Conservation (phyloP, 2,329 filamentous ascomycete species). For the Penicillium sp. region DNA sequence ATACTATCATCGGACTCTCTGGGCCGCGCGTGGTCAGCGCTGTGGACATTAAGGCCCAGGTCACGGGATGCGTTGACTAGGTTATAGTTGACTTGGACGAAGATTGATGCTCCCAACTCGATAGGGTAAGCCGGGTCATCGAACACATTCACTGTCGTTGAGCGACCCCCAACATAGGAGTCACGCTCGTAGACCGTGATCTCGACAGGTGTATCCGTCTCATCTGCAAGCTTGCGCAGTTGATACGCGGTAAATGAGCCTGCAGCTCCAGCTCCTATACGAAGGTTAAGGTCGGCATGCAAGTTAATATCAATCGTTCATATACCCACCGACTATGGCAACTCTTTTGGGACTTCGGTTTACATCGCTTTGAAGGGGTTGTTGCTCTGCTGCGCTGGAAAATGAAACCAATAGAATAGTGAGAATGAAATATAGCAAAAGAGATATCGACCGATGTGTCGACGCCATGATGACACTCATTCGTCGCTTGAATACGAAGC, state of each 20-base stretch:
- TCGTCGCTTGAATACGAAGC: not conserved
- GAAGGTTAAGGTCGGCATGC: not conserved
- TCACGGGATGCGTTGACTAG: slow-evolving; percentile 70
- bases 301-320: not conserved
- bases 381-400: slow-evolving; percentile 25
- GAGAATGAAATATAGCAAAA: slow-evolving; percentile 13
- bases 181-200: slow-evolving; percentile 87
- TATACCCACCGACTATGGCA: slow-evolving; percentile 37
- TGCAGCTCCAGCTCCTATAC: slow-evolving; percentile 79
- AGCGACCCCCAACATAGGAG: slow-evolving; percentile 77
- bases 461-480: not conserved
- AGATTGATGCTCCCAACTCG: slow-evolving; percentile 90
- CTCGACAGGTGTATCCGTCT: slow-evolving; percentile 63
- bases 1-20: slow-evolving; percentile 54
- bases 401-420: slow-evolving; percentile 16
- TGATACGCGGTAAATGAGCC: slow-evolving; percentile 87
- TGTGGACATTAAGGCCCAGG: slow-evolving; percentile 67
- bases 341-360: slow-evolving; percentile 30
- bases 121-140: slow-evolving; percentile 67
- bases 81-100: slow-evolving; percentile 81
- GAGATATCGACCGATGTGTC: not conserved
- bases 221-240: slow-evolving; percentile 68
- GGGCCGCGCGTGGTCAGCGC: slow-evolving; percentile 50
- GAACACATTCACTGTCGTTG: slow-evolving; percentile 79
- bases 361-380: slow-evolving; percentile 19